phyloP scores from a whole-genome alignment of 805 yeast genomes.

The Metschnikowia vanudenii region DNA sequence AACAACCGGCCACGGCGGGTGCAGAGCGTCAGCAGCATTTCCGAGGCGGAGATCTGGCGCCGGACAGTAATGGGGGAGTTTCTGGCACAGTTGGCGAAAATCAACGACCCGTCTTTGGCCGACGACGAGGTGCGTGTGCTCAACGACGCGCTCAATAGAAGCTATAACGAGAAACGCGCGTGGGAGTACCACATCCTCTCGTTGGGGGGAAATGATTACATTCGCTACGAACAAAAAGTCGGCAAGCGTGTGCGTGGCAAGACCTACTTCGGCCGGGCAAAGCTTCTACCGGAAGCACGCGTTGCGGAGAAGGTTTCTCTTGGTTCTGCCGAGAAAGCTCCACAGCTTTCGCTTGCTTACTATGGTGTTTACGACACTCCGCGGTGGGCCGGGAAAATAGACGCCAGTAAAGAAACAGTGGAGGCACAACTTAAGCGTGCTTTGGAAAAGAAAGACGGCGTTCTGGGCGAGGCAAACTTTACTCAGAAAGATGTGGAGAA shows the following conservation, averaged over 20 bases:
- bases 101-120: constrained; percentile 57
- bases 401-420: constrained; percentile 4
- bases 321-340: too few species aligned
- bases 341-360: constrained; percentile 29
- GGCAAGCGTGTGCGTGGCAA: constrained; percentile 48
- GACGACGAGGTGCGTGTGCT: constrained; percentile 66
- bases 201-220: constrained; percentile 73
- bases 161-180: constrained; percentile 62
- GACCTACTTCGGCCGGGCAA: constrained; percentile 80
- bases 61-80: constrained; percentile 61
- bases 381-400: constrained; percentile 1
- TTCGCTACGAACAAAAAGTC: constrained; percentile 27
- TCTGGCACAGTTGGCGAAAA: constrained; percentile 53
- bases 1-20: constrained; percentile 62
- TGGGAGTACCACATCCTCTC: constrained; percentile 77
- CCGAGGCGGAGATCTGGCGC: constrained; percentile 74
- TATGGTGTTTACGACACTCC: constrained; percentile 43
- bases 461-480: constrained; percentile 15
- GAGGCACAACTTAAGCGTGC: constrained; percentile 17
- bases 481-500: constrained; percentile 40
- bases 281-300: constrained; percentile 70
- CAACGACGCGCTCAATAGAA: constrained; percentile 69
- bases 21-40: constrained; percentile 48
- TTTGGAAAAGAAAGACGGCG: constrained; percentile 10
- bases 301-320: constrained; percentile 3